Evolutionary conservation across 2,329 filamentous ascomycete genomes (phyloP), one percentile per base, ranked within the genome.

Genomic region (Diaporthe aspalathi): DNA sequence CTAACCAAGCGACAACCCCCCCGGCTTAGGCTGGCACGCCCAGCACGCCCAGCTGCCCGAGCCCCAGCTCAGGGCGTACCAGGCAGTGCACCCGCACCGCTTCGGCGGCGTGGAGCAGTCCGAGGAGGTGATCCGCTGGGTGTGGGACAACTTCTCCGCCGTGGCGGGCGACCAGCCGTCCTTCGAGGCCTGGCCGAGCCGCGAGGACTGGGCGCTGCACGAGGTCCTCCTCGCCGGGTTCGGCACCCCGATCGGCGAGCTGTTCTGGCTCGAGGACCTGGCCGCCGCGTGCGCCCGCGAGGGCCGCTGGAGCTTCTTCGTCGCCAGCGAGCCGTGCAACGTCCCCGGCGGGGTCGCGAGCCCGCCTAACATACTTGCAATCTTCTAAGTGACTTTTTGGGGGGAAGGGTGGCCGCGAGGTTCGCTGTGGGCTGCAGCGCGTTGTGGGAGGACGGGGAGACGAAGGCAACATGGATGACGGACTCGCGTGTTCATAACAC

Each of bases 171-270:
- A 85, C 77, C 80, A 82, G 69, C 83, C 83, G 9, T 74, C 78
- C 3, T 83, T 85, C 74, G 83, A 85, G 73, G 72, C 74, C 63
- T 82, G 80, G 80, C 82, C 80, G 16, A 54, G 77, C 9, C 72
- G 66, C 16, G 65, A 74, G 63, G 67, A 74, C 38, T 77, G 74
- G 74, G 50, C 71, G 1, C 71, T 82, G 63, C 85, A 87, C 75
- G 84, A 87, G 76, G 81, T 86, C 0, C 80, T 87, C 74, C 78
- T 87, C 5, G 81, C 80, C 0, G 84, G 84, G 0, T 87, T 84
- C 84, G 84, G 85, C 0, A 84, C 83, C 74, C 85, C 85, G 17
- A 85, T 87, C 74, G 85, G 85, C 29, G 85, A 87, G 76, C 75
- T 87, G 4, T 87, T 86, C 74, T 82, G 86, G 76, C 77, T 87